Evolutionary conservation across 129 eudicot genomes (phyloP).

Genomic region (Glebionis coronaria): DNA sequence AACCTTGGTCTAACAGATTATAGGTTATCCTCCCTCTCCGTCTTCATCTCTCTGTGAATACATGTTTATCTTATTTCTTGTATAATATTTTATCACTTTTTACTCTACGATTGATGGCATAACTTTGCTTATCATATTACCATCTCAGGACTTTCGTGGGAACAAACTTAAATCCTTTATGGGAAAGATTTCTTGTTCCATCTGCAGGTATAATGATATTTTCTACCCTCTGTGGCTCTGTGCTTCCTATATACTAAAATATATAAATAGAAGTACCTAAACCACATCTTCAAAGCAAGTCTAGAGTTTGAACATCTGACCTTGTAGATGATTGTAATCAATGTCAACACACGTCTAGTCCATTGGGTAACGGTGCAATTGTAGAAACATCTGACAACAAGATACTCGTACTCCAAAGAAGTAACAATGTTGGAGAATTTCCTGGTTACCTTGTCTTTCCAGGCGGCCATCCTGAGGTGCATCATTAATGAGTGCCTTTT

Average conservation of each 20-base stretch:
- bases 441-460: slow-evolving; percentile 96
- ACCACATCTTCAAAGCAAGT: neutral
- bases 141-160: slow-evolving; percentile 92
- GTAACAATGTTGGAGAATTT: slow-evolving; percentile 93
- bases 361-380: slow-evolving; percentile 92
- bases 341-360: slow-evolving; percentile 90
- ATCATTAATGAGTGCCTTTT: neutral
- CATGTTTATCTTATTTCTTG: neutral
- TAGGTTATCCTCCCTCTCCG: slow-evolving; percentile 49
- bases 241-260: too few relatives aligned
- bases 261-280: neutral
- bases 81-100: neutral
- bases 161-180: slow-evolving; percentile 79
- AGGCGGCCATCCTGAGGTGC: slow-evolving; percentile 99
- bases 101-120: slow-evolving; percentile 5
- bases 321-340: slow-evolving; percentile 61
- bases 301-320: neutral
- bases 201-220: slow-evolving; percentile 99
- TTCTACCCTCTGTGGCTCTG: too few relatives aligned
- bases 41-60: neutral
- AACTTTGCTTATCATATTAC: slow-evolving; percentile 12
- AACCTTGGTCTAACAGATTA: slow-evolving; percentile 97
- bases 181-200: slow-evolving; percentile 78
- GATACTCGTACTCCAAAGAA: slow-evolving; percentile 87
- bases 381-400: slow-evolving; percentile 74